These are phyloP conservation scores for Lanmaoa rubissima DNA, from an alignment of 768 basidiomycete genomes.

Conservation along the genomic window DNA sequence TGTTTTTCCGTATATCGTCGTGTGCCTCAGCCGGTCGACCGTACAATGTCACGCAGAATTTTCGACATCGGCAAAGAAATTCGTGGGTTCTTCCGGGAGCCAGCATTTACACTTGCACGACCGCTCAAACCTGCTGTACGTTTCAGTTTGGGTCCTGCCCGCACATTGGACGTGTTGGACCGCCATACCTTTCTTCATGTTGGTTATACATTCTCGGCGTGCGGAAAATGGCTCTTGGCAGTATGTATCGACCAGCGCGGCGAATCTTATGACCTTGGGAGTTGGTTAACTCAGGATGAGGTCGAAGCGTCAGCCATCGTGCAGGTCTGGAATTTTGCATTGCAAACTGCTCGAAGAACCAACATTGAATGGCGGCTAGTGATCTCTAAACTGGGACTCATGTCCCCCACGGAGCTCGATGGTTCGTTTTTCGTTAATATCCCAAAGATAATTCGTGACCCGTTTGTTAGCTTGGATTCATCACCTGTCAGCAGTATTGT, in stretches of 20 bases:
- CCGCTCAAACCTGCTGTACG: constrained; percentile 35
- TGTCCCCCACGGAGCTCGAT: constrained; percentile 58
- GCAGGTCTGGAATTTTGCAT: constrained; percentile 70
- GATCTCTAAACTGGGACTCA: constrained; percentile 63
- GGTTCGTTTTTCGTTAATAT: constrained; percentile 43
- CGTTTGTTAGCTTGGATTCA: constrained; percentile 60
- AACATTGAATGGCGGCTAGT: constrained; percentile 81
- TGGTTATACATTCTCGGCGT: constrained; percentile 63
- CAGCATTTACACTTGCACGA: constrained; percentile 62
- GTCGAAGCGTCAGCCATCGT: constrained; percentile 47
- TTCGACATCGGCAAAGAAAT: constrained; percentile 39
- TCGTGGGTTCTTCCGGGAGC: constrained; percentile 58
- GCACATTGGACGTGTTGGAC: constrained; percentile 50
- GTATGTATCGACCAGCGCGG: constrained; percentile 76
- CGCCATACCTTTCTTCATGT: constrained; percentile 70
- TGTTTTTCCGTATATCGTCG: constrained; percentile 72
- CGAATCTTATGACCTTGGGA: constrained; percentile 65
- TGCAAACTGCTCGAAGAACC: constrained; percentile 58
- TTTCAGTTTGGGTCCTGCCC: constrained; percentile 40
- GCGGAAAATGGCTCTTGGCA: constrained; percentile 77
- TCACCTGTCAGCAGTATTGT: constrained; percentile 44
- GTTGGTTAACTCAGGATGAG: constrained; percentile 60
- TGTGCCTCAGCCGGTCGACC: constrained; percentile 57
- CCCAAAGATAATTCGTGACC: background rate
- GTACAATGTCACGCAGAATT: constrained; percentile 55